Evolutionary conservation across 257 asterid genomes (phyloP), one percentile per base, ranked within the genome.

Genomic region (Gentiana macrophylla): DNA sequence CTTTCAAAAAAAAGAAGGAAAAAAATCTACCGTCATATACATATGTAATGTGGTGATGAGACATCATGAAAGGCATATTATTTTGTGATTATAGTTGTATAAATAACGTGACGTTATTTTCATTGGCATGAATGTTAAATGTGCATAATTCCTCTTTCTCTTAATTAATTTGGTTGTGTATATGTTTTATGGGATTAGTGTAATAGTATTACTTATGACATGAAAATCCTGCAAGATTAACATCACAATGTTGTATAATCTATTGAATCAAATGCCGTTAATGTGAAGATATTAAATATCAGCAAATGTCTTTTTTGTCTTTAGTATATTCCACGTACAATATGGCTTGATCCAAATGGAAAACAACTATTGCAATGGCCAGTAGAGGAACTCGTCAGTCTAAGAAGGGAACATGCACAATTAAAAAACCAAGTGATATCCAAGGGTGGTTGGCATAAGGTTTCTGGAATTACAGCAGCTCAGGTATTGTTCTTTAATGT

Each of bases 311-410:
- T 50, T 33, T 57, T 35, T 12, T 32, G 12, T n/a, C 36, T 52
- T 37, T 11, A 70, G 74, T 49, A 67, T 10, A 71, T 79, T 50
- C 89, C 86, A 3, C 74, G 83, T 0, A 64, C 63, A 8, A 2
- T 79, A 4, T 56, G 64, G 62, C 71, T 81, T 3, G 81, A 81
- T n/a, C 66, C 74, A 4, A 81, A 41, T 48, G 80, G 89, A 6
- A 76, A 66, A 53, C 86, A 81, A 41, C 44, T 81, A 63, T 4
- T 71, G 15, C 86, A 73, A 7, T 79, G 83, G 86, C 89, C 89
- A 10, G 33, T 81, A 43, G 64, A 72, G 38, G 89, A 81, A 51
- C 38, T 81, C 6, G 65, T 75, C 12, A 36, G 56, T 4, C 66
- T 78, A 38, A 76, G 86, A 67, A 66, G 74, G n/a, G 36, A 69